Conservation (phyloP, 345 rosid genomes). For the Rhizophora mangle region DNA sequence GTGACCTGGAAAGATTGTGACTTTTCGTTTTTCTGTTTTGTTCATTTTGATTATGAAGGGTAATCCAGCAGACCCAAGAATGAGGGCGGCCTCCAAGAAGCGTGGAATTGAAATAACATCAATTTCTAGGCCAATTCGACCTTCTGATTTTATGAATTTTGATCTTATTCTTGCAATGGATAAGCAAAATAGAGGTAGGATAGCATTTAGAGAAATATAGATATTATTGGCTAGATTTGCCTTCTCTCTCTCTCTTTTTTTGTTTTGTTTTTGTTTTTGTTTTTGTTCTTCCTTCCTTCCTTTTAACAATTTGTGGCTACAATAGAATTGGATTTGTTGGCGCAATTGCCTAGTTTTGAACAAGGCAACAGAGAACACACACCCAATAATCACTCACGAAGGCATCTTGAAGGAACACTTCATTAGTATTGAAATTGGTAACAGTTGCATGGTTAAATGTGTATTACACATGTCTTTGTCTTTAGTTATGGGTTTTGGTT, state of each 20-base stretch:
- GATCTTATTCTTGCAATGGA: conserved; percentile 97
- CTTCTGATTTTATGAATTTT: conserved; percentile 80
- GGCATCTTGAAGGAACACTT: no score
- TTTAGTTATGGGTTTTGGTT: not conserved
- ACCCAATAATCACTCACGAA: no score
- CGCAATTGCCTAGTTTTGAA: not conserved
- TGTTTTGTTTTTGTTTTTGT: not conserved
- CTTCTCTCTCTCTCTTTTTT: not conserved
- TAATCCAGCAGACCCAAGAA: conserved; percentile 81
- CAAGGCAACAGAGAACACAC: no score
- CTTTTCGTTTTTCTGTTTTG: not conserved
- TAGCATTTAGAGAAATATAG: not conserved
- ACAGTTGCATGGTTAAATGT: no score
- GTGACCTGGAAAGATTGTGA: not conserved
- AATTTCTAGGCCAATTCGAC: conserved; percentile 75
- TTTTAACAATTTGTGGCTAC: no score
- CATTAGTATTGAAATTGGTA: no score
- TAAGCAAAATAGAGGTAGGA: conserved; percentile 61
- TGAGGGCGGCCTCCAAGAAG: conserved; percentile 77
- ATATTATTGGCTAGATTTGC: conserved; percentile 2
- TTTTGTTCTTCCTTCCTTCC: not conserved
- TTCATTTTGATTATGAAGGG: conserved; percentile 43
- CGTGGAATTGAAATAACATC: conserved; percentile 91
- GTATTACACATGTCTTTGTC: not conserved
- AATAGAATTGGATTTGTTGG: not conserved